Evolutionary conservation across 805 yeast genomes (phyloP).

Genomic region (Pichia phayaonensis): DNA sequence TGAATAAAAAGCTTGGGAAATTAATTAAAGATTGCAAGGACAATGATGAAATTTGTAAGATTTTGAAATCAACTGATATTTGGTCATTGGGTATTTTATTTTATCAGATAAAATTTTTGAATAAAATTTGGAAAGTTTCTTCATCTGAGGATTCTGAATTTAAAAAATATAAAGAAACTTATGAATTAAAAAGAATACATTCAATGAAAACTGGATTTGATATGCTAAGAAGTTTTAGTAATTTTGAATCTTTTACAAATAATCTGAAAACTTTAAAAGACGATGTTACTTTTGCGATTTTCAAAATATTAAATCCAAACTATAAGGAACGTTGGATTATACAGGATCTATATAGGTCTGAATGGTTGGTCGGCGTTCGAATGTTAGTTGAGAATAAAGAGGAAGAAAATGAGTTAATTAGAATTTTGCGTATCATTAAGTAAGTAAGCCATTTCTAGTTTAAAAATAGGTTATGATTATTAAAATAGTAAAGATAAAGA

Average conservation of each 20-base stretch:
- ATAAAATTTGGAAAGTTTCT: slow-evolving; percentile 43
- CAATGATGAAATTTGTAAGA: slow-evolving; percentile 10
- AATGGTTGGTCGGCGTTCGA: slow-evolving; percentile 28
- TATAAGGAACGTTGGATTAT: slow-evolving; percentile 17
- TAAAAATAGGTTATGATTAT: background rate
- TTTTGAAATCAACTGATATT: slow-evolving; percentile 36
- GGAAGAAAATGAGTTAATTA: slow-evolving; percentile 21
- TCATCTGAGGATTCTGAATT: slow-evolving; percentile 21
- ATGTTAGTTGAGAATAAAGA: slow-evolving; percentile 14
- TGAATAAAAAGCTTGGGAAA: slow-evolving; percentile 5
- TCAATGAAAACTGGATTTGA: slow-evolving; percentile 16
- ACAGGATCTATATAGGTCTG: slow-evolving; percentile 17
- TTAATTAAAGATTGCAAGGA: background rate
- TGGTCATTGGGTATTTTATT: slow-evolving; percentile 49
- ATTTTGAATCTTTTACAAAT: slow-evolving; percentile 1
- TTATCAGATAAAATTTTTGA: slow-evolving; percentile 36
- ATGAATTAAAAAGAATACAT: slow-evolving; percentile 10
- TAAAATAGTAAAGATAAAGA: background rate
- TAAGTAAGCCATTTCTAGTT: background rate
- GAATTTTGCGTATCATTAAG: slow-evolving; percentile 8
- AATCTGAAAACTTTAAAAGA: slow-evolving; percentile 11
- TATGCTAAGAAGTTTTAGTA: slow-evolving; percentile 10
- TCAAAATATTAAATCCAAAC: slow-evolving; percentile 27
- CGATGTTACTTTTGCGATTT: slow-evolving; percentile 9
- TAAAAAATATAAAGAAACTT: slow-evolving; percentile 14